These are phyloP conservation scores for Tolypocladium pustulatum DNA, from an alignment of 2,329 filamentous ascomycete genomes.

Conservation along the genomic window DNA sequence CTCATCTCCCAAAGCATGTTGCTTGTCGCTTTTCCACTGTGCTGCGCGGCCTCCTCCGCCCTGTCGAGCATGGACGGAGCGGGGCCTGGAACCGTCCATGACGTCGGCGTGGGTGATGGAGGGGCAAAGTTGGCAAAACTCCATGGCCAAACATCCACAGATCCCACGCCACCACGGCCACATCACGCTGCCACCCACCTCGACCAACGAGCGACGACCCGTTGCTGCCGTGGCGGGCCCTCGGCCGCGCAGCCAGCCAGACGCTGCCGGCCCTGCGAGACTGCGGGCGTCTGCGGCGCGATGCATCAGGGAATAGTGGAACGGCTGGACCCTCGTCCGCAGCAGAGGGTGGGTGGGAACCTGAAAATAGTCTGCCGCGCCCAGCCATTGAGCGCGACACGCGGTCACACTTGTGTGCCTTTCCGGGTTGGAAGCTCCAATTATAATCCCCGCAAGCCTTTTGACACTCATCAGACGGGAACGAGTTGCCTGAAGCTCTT, in stretches of 20 bases:
- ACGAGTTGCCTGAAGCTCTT: background rate
- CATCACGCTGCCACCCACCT: background rate
- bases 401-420: background rate
- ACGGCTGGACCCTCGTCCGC: background rate
- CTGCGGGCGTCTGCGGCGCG: background rate
- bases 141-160: background rate
- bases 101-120: background rate
- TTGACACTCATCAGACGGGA: background rate
- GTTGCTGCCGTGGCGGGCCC: background rate
- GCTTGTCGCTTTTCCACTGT: too few relatives aligned
- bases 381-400: conserved; percentile 1
- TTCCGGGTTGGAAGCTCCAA: background rate
- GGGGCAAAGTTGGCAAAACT: background rate
- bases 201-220: background rate
- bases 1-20: background rate
- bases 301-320: background rate
- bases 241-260: background rate
- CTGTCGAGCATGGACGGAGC: background rate
- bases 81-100: background rate
- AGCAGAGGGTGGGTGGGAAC: background rate
- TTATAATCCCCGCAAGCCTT: background rate
- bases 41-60: background rate
- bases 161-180: background rate
- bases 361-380: background rate
- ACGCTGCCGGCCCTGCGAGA: background rate